phyloP scores from a whole-genome alignment of 225 moss, liverwort and hornwort genomes.

The Pseudoscleropodium purum region DNA sequence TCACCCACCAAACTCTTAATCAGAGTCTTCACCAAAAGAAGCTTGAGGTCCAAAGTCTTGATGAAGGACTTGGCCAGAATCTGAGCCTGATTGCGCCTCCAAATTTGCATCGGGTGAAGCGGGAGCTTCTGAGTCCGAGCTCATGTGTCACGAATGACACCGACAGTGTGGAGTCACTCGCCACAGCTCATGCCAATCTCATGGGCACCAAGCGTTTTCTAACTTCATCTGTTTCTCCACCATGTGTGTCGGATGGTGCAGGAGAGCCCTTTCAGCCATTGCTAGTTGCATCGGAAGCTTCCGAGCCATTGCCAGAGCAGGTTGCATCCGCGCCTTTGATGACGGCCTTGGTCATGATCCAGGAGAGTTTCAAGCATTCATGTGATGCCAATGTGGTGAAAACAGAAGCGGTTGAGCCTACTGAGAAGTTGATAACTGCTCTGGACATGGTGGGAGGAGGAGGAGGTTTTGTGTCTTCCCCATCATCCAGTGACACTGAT shows the following conservation, averaged over 20 bases:
- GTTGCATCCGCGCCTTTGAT: neutral
- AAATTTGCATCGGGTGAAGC: neutral
- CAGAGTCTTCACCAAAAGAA: neutral
- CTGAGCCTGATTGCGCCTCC: neutral
- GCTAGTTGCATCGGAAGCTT: neutral
- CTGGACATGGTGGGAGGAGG: slow-evolving; percentile 5
- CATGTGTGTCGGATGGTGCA: neutral
- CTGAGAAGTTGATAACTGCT: slow-evolving; percentile 2
- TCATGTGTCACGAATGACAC: slow-evolving; percentile 15
- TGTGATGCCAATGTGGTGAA: neutral
- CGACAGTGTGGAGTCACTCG: neutral
- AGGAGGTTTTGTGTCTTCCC: neutral
- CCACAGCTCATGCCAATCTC: neutral
- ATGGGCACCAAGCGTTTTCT: neutral
- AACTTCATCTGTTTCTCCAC: neutral
- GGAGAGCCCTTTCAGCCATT: neutral
- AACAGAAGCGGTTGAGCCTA: neutral
- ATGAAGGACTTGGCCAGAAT: neutral
- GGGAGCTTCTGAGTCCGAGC: slow-evolving; percentile 8
- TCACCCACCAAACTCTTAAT: neutral
- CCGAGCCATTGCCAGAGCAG: neutral
- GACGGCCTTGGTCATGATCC: neutral
- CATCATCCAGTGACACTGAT: neutral
- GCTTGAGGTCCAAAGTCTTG: neutral
- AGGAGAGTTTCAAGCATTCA: neutral